Base-by-base conservation (phyloP, 1,284 basidiomycete species). In the Cystobasidium slooffiae region DNA sequence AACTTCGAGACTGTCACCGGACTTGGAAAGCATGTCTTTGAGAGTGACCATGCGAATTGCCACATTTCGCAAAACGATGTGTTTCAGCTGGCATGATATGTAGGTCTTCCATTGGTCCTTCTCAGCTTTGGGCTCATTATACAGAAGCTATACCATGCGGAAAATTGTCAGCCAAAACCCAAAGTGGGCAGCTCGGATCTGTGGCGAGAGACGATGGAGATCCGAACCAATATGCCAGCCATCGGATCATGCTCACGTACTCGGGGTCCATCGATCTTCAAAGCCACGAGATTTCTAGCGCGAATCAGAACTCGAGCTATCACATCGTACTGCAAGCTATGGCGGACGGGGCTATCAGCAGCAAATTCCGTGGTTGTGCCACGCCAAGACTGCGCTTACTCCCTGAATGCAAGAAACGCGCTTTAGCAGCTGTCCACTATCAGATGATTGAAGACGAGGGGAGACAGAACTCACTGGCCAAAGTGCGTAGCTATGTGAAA, bases 221-320 rank as follows among this genome's bases (percentile, higher is more conserved):
- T 16, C 22, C 22, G 22, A 3, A 12, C 53, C 10, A 22, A 56
- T 12, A 56, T 12, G 22, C 12, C 12, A 56, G 22, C 9, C 12
- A 44, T n/a, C 46, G 51, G 46, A 65, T 10, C 18, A 18, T 43
- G 20, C 14, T 39, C 16, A 16, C 58, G 31, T 39, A 53, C 64
- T 16, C 64, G 51, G 9, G 69, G 59, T 20, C 69, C 69, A n/a
- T 72, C 69, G 22, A 72, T 39, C 61, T 72, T 72, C 31, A 72
- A 39, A n/a, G 69, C 61, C 10, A 47, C 12, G 16, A 72, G 69
- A 22, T 72, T 72, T 24, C 41, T 24, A 18, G 69, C 69, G 39
- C 69, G 44, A 22, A 72, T 47, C 49, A 72, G 7, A 2, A 72
- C 69, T 22, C 51, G 59, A 24, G 64, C 39, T 12, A 63, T 47